Evolutionary conservation across 495 filamentous ascomycete species (phyloP).

Genomic region (Daldinia decipiens): DNA sequence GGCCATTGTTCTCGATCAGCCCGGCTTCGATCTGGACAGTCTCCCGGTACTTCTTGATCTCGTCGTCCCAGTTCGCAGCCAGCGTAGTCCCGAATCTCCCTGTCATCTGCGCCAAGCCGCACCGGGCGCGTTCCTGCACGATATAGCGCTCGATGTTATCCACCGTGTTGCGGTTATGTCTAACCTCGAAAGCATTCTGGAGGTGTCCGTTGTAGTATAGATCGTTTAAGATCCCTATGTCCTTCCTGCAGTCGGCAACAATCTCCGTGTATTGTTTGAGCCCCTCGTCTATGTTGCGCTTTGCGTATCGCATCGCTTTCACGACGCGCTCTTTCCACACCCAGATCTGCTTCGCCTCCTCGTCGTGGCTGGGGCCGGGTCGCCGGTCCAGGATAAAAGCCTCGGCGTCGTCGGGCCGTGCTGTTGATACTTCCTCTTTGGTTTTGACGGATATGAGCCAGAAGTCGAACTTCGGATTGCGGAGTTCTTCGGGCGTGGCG

Average conservation of each 20-base stretch:
- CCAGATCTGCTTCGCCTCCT: conserved; percentile 10
- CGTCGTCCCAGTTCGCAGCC: conserved; percentile 9
- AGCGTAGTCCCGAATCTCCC: background rate
- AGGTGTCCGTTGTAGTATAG: background rate
- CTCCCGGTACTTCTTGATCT: conserved; percentile 4
- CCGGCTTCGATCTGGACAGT: background rate
- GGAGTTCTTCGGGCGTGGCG: conserved; percentile 1
- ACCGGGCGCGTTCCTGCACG: conserved; percentile 4
- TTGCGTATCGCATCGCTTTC: background rate
- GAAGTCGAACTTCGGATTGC: conserved; percentile 12
- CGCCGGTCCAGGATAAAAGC: conserved; percentile 13
- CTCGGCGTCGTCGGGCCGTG: too few relatives aligned
- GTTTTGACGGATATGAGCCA: conserved; percentile 8
- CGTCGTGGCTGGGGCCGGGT: background rate
- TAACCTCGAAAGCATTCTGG: too few relatives aligned
- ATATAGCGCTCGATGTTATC: background rate
- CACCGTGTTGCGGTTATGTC: conserved; percentile 3
- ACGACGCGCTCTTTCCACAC: conserved; percentile 6
- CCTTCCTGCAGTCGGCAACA: background rate
- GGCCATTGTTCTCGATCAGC: background rate
- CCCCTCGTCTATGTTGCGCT: background rate
- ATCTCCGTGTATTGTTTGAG: too few relatives aligned
- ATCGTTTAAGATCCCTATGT: background rate
- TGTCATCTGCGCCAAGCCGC: conserved; percentile 14
- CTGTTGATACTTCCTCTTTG: background rate